These are phyloP conservation scores for Ceratocystis cacaofunesta DNA, from an alignment of 2,329 filamentous ascomycete species.

Conservation along the genomic window DNA sequence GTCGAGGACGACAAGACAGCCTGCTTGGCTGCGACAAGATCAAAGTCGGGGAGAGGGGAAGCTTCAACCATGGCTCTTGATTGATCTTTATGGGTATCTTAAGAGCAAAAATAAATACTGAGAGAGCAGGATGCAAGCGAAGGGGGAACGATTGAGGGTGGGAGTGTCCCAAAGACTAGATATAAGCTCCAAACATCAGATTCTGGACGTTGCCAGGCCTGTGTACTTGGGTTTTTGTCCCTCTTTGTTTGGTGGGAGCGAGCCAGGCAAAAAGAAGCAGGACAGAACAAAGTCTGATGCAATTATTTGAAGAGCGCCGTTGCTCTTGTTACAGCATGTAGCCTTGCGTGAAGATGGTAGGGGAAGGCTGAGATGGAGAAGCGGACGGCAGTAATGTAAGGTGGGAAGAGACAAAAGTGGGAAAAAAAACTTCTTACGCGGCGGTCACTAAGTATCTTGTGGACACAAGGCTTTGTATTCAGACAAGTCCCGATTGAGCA, in stretches of 20 bases:
- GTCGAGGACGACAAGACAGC: constrained; percentile 50
- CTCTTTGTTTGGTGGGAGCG: neutral
- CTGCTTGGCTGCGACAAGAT: constrained; percentile 34
- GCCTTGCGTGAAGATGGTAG: neutral
- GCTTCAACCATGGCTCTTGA: constrained; percentile 17
- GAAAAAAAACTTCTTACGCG: constrained; percentile 7
- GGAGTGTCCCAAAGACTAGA: neutral
- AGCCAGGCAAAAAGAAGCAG: neutral
- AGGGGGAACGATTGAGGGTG: neutral
- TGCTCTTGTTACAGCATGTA: constrained; percentile 1
- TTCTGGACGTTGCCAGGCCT: constrained; percentile 5
- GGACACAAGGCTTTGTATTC: neutral
- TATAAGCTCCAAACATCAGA: constrained; percentile 7
- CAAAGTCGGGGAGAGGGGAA: constrained; percentile 27
- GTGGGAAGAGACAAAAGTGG: neutral
- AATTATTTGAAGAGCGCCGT: neutral
- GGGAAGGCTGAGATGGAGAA: constrained; percentile 6
- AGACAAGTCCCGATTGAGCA: neutral
- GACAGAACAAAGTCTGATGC: neutral
- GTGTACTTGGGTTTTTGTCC: neutral
- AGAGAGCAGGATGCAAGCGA: constrained; percentile 1
- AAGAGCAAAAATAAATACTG: neutral
- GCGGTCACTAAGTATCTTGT: neutral
- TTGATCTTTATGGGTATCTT: constrained; percentile 5
- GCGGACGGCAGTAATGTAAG: no score